Base-by-base conservation (phyloP, 2,329 filamentous ascomycete genomes). In the Penicillium italicum region DNA sequence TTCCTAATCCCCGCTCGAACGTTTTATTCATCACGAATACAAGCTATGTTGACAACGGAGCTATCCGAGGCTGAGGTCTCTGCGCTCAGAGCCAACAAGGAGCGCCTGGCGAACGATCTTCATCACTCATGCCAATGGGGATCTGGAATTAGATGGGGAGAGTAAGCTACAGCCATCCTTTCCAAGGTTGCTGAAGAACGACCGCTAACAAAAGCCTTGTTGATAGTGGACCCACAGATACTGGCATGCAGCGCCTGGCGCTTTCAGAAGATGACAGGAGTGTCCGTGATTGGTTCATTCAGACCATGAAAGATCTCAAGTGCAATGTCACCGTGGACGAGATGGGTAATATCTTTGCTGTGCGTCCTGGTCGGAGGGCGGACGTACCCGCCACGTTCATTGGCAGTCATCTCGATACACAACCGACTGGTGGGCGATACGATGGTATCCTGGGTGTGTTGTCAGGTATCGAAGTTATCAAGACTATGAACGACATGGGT, bases 311-410 rank as follows among this genome's bases (percentile, higher is more conserved):
- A 63, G 76, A 74, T 0, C 74, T 91, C 0, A 87, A 86, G 10
- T 93, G 89, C 69, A 78, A 79, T 3, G 79, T 89, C 8, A 86
- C 81, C 0, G 72, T 90, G 1, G 90, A 94, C 68, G 77, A 83
- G 26, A 91, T 93, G 83, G 89, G 89, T 20, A 94, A 93, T 62
- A 88, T 88, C 58, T 94, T 93, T 68, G 88, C 89, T 0, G 78
- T 90, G 4, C 81, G 86, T 3, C 82, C 85, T 3, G 89, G 89
- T 1, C 74, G 81, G 53, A 73, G 74, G 49, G 75, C 79, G 18
- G 77, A 82, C 26, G 82, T 82, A 2, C 78, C 83, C 9, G 81
- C 88, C 1, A 88, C 86, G 1, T 89, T 85, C 59, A 86, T 84
- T 28, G 88, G 88, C 1, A 88, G 84, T 7, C 88, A 91, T 69